Evolutionary conservation across 2,329 filamentous ascomycete genomes (phyloP).

Genomic region (Verticillium nubilum): DNA sequence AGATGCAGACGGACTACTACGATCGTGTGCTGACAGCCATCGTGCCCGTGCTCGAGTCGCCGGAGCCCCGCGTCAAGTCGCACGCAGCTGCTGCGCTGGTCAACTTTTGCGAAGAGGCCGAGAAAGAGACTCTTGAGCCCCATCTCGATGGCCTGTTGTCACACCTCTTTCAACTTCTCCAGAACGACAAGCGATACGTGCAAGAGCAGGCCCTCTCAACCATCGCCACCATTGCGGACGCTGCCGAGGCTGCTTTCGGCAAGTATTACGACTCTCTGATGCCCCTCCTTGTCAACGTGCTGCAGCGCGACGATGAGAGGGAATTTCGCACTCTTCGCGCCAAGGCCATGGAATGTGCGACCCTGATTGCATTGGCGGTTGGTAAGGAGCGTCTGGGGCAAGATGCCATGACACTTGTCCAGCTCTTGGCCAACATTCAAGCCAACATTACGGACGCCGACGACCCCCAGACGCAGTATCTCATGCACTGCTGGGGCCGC

Average conservation of each 20-base stretch:
- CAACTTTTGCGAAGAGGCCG: constrained; percentile 98
- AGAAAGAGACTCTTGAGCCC: constrained; percentile 84
- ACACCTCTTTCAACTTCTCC: constrained; percentile 80
- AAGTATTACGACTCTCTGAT: constrained; percentile 96
- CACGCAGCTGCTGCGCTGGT: constrained; percentile 96
- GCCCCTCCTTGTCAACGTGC: constrained; percentile 86
- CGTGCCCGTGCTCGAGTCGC: constrained; percentile 83
- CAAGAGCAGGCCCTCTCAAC: constrained; percentile 97
- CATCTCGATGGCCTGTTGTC: constrained; percentile 85
- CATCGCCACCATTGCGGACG: constrained; percentile 98
- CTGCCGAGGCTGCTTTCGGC: constrained; percentile 87
- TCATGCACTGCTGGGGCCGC: constrained; percentile 97
- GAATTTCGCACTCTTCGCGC: constrained; percentile 87
- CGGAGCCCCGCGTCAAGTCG: constrained; percentile 90
- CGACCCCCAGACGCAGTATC: constrained; percentile 92
- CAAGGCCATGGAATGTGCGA: constrained; percentile 99
- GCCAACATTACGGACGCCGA: constrained; percentile 81
- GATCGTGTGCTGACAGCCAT: constrained; percentile 82
- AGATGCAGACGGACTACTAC: constrained; percentile 96
- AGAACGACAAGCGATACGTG: constrained; percentile 90
- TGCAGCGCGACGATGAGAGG: constrained; percentile 86
- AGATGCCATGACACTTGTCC: constrained; percentile 82
- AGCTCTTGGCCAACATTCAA: constrained; percentile 83
- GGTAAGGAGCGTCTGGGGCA: constrained; percentile 86
- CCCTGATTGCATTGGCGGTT: constrained; percentile 89